A percentile compares a stretch with the other conserved stretches of the same genome.
These are phyloP conservation scores for Coemansia sp. DNA, from an alignment of 192 early-diverging fungal genomes.

Conservation along the genomic window DNA sequence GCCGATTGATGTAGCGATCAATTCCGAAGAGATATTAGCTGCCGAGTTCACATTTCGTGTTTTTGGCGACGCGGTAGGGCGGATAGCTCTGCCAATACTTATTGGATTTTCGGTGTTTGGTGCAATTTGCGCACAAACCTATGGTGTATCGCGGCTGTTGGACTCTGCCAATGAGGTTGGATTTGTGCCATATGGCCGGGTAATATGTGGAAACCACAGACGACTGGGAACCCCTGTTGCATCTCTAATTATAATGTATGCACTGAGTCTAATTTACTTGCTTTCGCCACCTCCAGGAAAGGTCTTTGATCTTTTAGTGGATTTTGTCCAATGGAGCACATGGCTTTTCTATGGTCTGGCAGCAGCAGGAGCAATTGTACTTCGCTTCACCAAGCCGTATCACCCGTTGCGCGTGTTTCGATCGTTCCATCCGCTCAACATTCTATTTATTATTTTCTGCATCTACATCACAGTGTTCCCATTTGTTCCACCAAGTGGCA, in stretches of 20 bases:
- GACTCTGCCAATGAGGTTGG: conserved; percentile 57
- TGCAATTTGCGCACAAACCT: conserved; percentile 56
- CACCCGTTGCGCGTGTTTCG: conserved; percentile 55
- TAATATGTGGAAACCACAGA: conserved; percentile 48
- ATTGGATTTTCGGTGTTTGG: conserved; percentile 59
- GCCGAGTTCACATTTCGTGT: conserved; percentile 59
- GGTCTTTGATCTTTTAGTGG: conserved; percentile 63
- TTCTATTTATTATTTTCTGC: conserved; percentile 57
- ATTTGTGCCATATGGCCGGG: conserved; percentile 54
- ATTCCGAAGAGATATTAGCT: conserved; percentile 64
- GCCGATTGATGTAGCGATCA: conserved; percentile 63
- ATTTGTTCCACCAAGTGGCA: conserved; percentile 54
- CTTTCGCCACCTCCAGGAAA: conserved; percentile 60
- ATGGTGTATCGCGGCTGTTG: conserved; percentile 56
- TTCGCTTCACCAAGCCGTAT: conserved; percentile 44
- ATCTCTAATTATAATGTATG: conserved; percentile 49
- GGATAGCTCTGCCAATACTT: conserved; percentile 55
- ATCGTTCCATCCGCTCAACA: conserved; percentile 49
- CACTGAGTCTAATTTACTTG: conserved; percentile 53
- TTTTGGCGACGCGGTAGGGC: conserved; percentile 57
- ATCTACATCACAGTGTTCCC: conserved; percentile 58
- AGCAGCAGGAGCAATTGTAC: conserved; percentile 56
- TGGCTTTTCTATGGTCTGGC: conserved; percentile 63
- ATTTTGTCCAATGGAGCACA: conserved; percentile 61
- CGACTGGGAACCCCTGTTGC: conserved; percentile 49